Base-by-base conservation (phyloP, 1,284 basidiomycete genomes). In the Taiwanofungus camphoratus region DNA sequence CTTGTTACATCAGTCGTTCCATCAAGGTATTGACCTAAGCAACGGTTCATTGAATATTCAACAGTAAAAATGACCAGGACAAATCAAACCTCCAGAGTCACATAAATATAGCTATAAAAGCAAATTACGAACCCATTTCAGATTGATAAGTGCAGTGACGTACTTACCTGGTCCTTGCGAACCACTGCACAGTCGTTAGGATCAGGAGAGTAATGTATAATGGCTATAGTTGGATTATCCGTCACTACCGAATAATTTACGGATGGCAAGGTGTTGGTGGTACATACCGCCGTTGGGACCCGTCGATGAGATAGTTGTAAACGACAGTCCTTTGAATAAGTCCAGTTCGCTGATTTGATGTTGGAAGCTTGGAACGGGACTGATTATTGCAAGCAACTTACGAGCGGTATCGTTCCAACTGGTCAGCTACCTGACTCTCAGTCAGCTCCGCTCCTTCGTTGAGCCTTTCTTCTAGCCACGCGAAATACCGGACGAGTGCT, bases 1-100 rank as follows among this genome's bases (percentile, higher is more conserved):
- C 93, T 71, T 4, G 93, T 97, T 7, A 90, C 87, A 58, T 98
- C 96, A 1, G 95, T 99, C 0, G 95, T 99, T 9, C 94, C 94
- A 56, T 97, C 93, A 22, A 80, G 65, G 63, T 86, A 97, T 67
- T 98, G 94, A 1, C 77, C 88, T 88, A 39, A 18, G 3, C 31
- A 5, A 27, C 8, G 15, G 16, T 2, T 23, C 15, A 32, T 18
- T 29, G 30, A 4, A 7, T 12, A 20, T 2, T 12, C 32, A 5
- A 26, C n/a, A 44, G 8, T 34, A 22, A 23, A 24, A 8, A 9
- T 29, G 12, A 31, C 11, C 38, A 40, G 44, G 38, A 27, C 3
- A 9, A 24, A 29, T 42, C 65, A 46, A 52, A 80, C 85, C 88
- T 56, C 95, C 95, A 18, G 90, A 93, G 63, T 99, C 95, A 57